Base-by-base conservation (phyloP, 2,329 filamentous ascomycete genomes). In the Alternaria triticina region DNA sequence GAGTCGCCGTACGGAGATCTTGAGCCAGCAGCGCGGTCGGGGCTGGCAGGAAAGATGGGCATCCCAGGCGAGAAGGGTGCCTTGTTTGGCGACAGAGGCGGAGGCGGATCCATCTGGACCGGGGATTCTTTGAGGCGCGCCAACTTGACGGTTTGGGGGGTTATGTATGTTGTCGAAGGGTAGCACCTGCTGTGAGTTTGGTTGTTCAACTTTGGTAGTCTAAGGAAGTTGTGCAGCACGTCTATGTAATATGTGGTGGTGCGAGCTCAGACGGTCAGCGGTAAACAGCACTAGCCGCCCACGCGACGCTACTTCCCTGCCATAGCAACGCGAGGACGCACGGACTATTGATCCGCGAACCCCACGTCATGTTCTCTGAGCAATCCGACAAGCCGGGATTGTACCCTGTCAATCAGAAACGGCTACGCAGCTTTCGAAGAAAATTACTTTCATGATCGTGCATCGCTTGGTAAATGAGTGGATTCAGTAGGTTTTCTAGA, bases 1-100 rank as follows among this genome's bases (percentile, higher is more conserved):
- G 59, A 52, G 51, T 65, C 68, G 44, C 69, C 71, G 49, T 77
- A 78, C 22, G 73, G 77, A 28, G 77, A 69, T 57, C 76, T 78
- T 49, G 73, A 77, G 67, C 78, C 74, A 59, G 91, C 90, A 62
- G 87, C 84, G 72, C 89, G 88, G 71, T 91, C 89, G 10, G 89
- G 88, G 20, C 90, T 89, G 55, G 87, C 82, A 36, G 85, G 82
- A 67, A 88, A 87, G 52, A 91, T 83, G 56, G 90, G 87, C 67
- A 84, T 84, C 64, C 83, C 84, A 43, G 87, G 83, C 65, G 87
- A 86, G 71, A 84, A 85, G 64, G 84, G 81, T 70, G 84, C 85
- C 76, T 85, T 86, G 72, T 81, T 80, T 66, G 77, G 77, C 30
- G 77, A 74, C 17, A 62, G 43, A 20, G 80, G 79, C 20, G 79